Evolutionary conservation across 352 stramenopile species (phyloP).

Genomic region (Globisporangium carolinianum): DNA sequence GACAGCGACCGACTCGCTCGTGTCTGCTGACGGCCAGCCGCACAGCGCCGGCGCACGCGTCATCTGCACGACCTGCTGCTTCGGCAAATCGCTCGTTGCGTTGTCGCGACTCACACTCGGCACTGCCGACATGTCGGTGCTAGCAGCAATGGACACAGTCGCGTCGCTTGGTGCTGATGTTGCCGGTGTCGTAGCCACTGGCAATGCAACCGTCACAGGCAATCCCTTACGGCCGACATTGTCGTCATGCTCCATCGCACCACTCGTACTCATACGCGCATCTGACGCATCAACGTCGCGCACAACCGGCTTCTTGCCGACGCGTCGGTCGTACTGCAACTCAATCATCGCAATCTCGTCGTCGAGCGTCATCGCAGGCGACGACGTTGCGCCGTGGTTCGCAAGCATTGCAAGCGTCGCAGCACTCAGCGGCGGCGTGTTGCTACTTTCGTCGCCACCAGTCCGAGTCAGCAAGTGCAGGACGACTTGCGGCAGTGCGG

Average conservation of each 20-base stretch:
- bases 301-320: conserved; percentile 47
- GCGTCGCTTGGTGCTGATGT: not conserved
- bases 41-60: conserved; percentile 32
- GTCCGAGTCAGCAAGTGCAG: conserved; percentile 41
- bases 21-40: conserved; percentile 22
- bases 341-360: conserved; percentile 73
- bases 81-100: not conserved
- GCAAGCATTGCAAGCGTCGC: conserved; percentile 33
- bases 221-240: not conserved
- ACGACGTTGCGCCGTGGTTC: conserved; percentile 15
- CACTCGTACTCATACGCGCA: conserved; percentile 3
- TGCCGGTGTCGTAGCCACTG: not conserved
- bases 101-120: not conserved
- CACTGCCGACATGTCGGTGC: not conserved
- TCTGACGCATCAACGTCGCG: conserved; percentile 27
- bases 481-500: conserved; percentile 55
- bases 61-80: conserved; percentile 18
- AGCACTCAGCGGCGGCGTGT: conserved; percentile 22
- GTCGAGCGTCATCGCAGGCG: conserved; percentile 34
- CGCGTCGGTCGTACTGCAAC: conserved; percentile 65
- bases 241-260: not conserved
- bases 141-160: not conserved
- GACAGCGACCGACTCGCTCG: not conserved
- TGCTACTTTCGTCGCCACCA: not conserved
- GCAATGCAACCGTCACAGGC: not conserved